A percentile compares a stretch with the other conserved stretches of the same genome.
Conservation (phyloP, 2,329 filamentous ascomycete genomes). For the Colletotrichum viniferum region DNA sequence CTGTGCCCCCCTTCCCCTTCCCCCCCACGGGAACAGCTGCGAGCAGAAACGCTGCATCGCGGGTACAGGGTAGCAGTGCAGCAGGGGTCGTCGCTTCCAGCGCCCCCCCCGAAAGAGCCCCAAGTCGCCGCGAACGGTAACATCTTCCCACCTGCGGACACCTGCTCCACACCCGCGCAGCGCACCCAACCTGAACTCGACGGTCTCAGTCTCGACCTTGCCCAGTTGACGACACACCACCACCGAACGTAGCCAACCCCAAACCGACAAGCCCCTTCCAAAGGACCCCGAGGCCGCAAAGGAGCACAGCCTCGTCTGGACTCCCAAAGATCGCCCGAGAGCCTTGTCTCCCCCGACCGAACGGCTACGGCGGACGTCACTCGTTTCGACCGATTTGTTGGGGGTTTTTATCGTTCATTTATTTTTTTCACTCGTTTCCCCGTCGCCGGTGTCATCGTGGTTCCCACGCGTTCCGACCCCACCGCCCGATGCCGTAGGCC, state of each 20-base stretch:
- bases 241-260: not conserved
- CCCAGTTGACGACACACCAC: not conserved
- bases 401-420: not conserved
- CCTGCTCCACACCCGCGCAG: conserved; percentile 12
- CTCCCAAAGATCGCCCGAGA: not conserved
- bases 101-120: conserved; percentile 2
- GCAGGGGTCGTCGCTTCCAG: conserved; percentile 11
- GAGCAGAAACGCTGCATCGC: not conserved
- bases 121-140: conserved; percentile 13
- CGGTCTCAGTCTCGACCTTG: not conserved
- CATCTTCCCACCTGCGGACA: conserved; percentile 11
- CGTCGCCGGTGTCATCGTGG: conserved; percentile 2
- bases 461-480: conserved; percentile 11
- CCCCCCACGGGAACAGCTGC: conserved; percentile 2
- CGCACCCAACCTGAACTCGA: conserved; percentile 4
- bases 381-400: not conserved
- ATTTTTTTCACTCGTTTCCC: not conserved
- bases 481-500: conserved; percentile 16
- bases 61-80: conserved; percentile 2
- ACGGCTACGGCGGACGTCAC: not conserved
- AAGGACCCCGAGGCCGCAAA: not conserved
- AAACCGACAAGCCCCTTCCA: not conserved
- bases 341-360: not conserved
- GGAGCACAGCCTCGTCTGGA: conserved; percentile 18
- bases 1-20: not conserved